These are phyloP conservation scores for Alliaria petiolata DNA, from an alignment of 345 rosid species.

Conservation along the genomic window DNA sequence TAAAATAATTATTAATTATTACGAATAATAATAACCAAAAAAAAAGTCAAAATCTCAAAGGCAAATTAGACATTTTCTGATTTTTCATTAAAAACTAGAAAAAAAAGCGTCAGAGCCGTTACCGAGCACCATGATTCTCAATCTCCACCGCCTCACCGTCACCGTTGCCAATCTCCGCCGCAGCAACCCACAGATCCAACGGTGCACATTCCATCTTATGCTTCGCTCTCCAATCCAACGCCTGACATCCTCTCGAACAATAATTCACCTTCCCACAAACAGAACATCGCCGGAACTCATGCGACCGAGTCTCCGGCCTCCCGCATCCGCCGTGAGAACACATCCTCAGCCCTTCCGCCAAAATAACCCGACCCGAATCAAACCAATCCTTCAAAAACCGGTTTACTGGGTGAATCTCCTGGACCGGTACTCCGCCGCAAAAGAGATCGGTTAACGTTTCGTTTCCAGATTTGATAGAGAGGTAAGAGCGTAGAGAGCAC, in stretches of 20 bases:
- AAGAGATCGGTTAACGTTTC: neutral
- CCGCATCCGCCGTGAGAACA: constrained; percentile 63
- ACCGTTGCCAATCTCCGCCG: constrained; percentile 30
- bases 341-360: constrained; percentile 30
- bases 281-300: constrained; percentile 83
- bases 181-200: constrained; percentile 42
- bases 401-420: constrained; percentile 54
- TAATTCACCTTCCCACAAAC: constrained; percentile 82
- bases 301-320: constrained; percentile 75
- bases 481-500: constrained; percentile 25
- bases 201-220: constrained; percentile 73
- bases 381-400: constrained; percentile 58
- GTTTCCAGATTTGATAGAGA: neutral
- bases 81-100: neutral
- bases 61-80: neutral
- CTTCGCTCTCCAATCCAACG: constrained; percentile 78
- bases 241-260: constrained; percentile 92
- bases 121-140: neutral
- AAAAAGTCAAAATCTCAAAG: neutral
- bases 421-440: constrained; percentile 21
- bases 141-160: constrained; percentile 27
- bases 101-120: neutral
- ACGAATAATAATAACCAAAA: neutral
- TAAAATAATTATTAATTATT: neutral
- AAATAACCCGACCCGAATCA: constrained; percentile 27